Base-by-base conservation (phyloP, 768 basidiomycete genomes). In the Pleurotus pulmonarius region DNA sequence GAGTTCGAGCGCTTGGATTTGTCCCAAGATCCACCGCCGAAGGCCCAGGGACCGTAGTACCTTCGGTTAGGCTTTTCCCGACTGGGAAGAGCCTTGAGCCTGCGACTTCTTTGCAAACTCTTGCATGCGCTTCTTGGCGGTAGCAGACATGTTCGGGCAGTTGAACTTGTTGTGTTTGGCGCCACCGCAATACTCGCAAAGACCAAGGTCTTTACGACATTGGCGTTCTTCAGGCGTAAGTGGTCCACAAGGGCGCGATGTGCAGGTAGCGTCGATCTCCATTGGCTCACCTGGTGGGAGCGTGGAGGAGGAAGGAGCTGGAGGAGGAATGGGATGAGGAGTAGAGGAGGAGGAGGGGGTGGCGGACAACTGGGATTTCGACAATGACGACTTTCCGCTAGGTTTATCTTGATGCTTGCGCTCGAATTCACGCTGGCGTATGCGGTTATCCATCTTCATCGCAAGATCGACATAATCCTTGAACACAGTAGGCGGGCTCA, bases 121-220 rank as follows among this genome's bases (percentile, higher is more conserved):
- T 13, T 29, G 39, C 9, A n/a, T 43, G 41, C 41, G 57, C 55
- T 45, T 59, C 56, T 60, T 58, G 58, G 46, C 66, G 59, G 29
- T 52, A 63, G 61, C 74, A 75, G 40, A 66, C 60, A 2, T 60
- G 25, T 52, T 52, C 38, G 29, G 64, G 63, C 1, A 48, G 43
- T 56, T 76, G 74, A 11, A 64, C 59, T 15, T 65, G 63, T 44
- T 63, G 22, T 52, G 49, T 11, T 52, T 52, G n/a, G 15, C 37
- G 3, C 25, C 49, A 3, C 71, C 69, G 47, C 75, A 77, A 54
- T 74, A 75, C 16, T 68, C 52, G 60, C 74, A 76, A 2, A 76
- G 64, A 16, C 62, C 60, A 0, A 69, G 44, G 8, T 62, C 59
- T 13, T 49, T 34, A 26, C 65, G 67, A n/a, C 58, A 58, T 16